phyloP scores from a whole-genome alignment of 768 basidiomycete species.

The Amyloporia xantha region DNA sequence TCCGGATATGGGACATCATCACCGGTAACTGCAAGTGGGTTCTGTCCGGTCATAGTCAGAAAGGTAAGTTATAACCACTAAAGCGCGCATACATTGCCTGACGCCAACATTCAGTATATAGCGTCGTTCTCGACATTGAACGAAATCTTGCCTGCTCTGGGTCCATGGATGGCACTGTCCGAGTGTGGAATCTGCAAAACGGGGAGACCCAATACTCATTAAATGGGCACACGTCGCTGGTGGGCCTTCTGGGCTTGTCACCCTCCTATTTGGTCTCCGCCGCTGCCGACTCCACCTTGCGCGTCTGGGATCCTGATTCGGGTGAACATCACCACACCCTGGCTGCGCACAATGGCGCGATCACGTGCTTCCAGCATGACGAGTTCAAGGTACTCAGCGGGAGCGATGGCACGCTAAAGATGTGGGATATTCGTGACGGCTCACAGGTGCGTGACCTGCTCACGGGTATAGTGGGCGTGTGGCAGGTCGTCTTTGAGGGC shows the following conservation, averaged over 20 bases:
- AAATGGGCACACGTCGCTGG: conserved; percentile 89
- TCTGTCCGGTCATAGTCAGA: conserved; percentile 83
- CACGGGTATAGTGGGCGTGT: conserved; percentile 89
- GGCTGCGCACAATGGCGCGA: conserved; percentile 92
- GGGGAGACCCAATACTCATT: conserved; percentile 78
- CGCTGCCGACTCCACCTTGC: conserved; percentile 91
- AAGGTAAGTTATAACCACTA: conserved; percentile 45
- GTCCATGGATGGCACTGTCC: conserved; percentile 97
- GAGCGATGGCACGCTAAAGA: conserved; percentile 92
- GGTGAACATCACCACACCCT: conserved; percentile 78
- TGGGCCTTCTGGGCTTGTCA: conserved; percentile 87
- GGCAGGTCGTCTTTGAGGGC: conserved; percentile 96
- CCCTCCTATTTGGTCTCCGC: conserved; percentile 90
- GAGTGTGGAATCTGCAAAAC: conserved; percentile 84
- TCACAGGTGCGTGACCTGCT: conserved; percentile 81
- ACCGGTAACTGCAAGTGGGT: conserved; percentile 77
- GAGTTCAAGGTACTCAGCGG: conserved; percentile 96
- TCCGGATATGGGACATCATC: conserved; percentile 92
- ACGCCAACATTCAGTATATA: conserved; percentile 63
- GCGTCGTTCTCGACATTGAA: conserved; percentile 81
- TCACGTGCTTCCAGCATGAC: conserved; percentile 98
- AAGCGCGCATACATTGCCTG: not conserved
- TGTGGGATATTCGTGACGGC: conserved; percentile 94
- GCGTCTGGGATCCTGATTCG: conserved; percentile 88
- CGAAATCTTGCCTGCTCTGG: conserved; percentile 93